These are phyloP conservation scores for Polytolypa hystricis DNA, from an alignment of 2,329 filamentous ascomycete genomes.

Conservation along the genomic window DNA sequence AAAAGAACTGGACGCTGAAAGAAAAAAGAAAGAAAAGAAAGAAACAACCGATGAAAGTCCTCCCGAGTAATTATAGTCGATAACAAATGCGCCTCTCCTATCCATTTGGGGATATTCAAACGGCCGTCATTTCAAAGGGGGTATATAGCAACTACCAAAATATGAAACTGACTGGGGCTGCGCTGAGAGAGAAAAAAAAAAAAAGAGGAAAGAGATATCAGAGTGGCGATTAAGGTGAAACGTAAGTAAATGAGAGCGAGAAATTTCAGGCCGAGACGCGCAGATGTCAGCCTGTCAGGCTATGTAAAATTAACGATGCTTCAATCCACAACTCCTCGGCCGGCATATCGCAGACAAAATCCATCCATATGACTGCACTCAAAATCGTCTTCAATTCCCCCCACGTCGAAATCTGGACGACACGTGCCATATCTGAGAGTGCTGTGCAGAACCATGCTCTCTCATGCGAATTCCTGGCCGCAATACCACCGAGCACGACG, in stretches of 20 bases:
- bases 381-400: slow-evolving; percentile 17
- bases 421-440: slow-evolving; percentile 15
- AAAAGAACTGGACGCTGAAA: background rate
- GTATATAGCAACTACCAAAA: no score
- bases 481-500: slow-evolving; percentile 28
- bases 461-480: slow-evolving; percentile 20
- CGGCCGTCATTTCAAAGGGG: no score
- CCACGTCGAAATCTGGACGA: slow-evolving; percentile 18
- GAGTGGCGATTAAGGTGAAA: no score
- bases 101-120: background rate
- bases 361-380: slow-evolving; percentile 24
- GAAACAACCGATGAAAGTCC: background rate
- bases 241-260: no score
- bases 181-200: no score
- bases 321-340: slow-evolving; percentile 22
- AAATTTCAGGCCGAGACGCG: no score
- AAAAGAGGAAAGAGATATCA: background rate
- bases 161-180: no score
- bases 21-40: background rate
- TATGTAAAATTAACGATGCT: no score
- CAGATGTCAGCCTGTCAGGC: no score
- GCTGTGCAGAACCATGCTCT: slow-evolving; percentile 24
- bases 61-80: background rate
- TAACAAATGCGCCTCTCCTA: background rate
- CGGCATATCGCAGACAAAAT: slow-evolving; percentile 23